Conservation (phyloP, 176 grass and related monocot genomes). For the Zea mays region Zm-B73-REFERENCE-NAM-5.0 NC_050103.1:60204501-60205000, state of each 20-base stretch:
- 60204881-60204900: neutral
- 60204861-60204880: neutral
- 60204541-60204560: neutral
- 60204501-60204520: neutral
- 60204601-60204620: neutral
- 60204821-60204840: neutral
- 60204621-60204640: neutral
- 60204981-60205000: no score
- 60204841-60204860: neutral
- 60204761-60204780: neutral
- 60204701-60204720: neutral
- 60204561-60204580: neutral
- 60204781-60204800: neutral
- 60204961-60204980: no score
- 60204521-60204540: neutral
- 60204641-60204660: neutral
- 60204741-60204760: neutral
- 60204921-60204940: neutral
- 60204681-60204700: neutral
- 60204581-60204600: neutral
- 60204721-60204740: neutral
- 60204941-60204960: neutral
- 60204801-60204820: neutral
- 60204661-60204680: neutral
- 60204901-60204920: neutral